Base-by-base conservation (phyloP, 805 yeast genomes). In the Kazachstania psychrophila region DNA sequence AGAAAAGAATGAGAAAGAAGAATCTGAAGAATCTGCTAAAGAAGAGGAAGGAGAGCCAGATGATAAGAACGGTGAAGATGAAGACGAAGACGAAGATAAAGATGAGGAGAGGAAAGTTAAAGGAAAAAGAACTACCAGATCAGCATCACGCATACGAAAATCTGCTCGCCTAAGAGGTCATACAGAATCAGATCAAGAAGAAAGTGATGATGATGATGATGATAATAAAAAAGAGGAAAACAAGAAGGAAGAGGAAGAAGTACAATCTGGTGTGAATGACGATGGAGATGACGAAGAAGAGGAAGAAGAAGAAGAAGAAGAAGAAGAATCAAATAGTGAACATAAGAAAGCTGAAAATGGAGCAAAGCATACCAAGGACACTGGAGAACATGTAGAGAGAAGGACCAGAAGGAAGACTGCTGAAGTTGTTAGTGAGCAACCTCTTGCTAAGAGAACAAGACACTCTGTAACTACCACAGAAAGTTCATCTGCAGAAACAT, bases 391-490 rank as follows among this genome's bases (percentile, higher is more conserved):
- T 24, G 15, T 28, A n/a, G 30, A 18, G 26, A 7, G 42, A 37
- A 7, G 41, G n/a, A 37, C 8, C 37, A 31, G 9, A 36, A 31
- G 12, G 37, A 32, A 11, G 11, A 17, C 24, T 13, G 6, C 6
- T 9, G 11, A 8, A 7, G 12, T 15, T 2, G 20, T 22, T 6
- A 30, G 25, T 10, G 30, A 37, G 11, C 42, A 41, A 35, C 53
- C 55, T 2, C 23, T 51, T 15, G 56, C 56, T 7, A 50, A 44
- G 38, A 40, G 59, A 26, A 47, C 53, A 7, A 47, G 56, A 33
- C 49, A 47, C 28, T 45, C 51, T 6, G 9, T 27, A 5, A 27
- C 42, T 41, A 26, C 41, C 28, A 36, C 28, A 13, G 23, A 29
- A 5, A 24, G 28, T 17, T n/a, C 30, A 11, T 23, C 27, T 14